phyloP scores from a whole-genome alignment of 192 early-diverging fungal genomes.

The Backusella luteola region DNA sequence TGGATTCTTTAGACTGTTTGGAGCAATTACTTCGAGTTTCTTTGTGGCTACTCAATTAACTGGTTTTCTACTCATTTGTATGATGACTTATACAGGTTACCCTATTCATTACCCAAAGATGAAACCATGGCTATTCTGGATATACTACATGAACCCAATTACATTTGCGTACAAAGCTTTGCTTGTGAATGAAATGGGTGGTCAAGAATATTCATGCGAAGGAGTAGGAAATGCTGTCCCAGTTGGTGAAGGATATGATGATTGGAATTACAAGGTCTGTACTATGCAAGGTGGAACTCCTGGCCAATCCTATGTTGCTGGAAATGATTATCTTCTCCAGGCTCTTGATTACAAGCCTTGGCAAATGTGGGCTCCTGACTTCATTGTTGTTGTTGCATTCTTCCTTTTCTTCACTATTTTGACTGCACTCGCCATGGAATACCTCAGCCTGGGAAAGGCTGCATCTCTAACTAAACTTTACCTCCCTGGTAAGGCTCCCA shows the following conservation, averaged over 20 bases:
- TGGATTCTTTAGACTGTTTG: slow-evolving; percentile 60
- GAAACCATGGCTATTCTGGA: slow-evolving; percentile 61
- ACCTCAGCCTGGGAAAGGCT: slow-evolving; percentile 56
- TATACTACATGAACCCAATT: slow-evolving; percentile 64
- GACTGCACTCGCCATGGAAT: slow-evolving; percentile 58
- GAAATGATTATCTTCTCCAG: slow-evolving; percentile 56
- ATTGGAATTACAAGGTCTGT: slow-evolving; percentile 49
- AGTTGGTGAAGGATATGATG: slow-evolving; percentile 36
- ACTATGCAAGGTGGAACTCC: slow-evolving; percentile 61
- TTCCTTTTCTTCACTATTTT: slow-evolving; percentile 42
- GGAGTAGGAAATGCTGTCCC: slow-evolving; percentile 30
- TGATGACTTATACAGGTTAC: slow-evolving; percentile 61
- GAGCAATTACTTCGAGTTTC: slow-evolving; percentile 47
- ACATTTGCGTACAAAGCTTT: slow-evolving; percentile 58
- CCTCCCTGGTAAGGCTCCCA: slow-evolving; percentile 39
- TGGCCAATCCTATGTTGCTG: slow-evolving; percentile 55
- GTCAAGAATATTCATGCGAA: slow-evolving; percentile 44
- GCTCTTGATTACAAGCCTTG: slow-evolving; percentile 54
- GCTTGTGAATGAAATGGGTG: slow-evolving; percentile 62
- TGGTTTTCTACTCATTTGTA: slow-evolving; percentile 50
- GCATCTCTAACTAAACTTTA: slow-evolving; percentile 52
- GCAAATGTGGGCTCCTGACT: slow-evolving; percentile 56
- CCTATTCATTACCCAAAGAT: slow-evolving; percentile 57
- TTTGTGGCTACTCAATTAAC: slow-evolving; percentile 54
- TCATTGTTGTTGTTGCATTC: slow-evolving; percentile 56